Evolutionary conservation across 352 stramenopile genomes (phyloP), one percentile per base, ranked within the genome.

Genomic region (Phytophthora meadii): DNA sequence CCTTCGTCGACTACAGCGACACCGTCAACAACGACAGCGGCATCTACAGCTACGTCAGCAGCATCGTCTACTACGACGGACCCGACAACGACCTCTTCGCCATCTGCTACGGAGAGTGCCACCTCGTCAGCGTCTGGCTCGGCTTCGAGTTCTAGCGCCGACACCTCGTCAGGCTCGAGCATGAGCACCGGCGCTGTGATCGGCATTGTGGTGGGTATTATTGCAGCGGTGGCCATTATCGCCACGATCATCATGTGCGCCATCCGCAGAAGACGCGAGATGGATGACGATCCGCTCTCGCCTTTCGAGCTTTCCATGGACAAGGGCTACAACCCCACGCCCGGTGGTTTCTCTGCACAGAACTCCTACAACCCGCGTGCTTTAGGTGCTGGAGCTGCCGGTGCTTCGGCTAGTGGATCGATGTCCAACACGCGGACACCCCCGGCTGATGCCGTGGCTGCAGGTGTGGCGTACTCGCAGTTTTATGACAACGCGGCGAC

Each of bases 231-330:
- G 14, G 80, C 75, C 24, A 68, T 93, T 19, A 62, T 92, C 19
- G 77, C 78, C 17, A 68, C 83, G 42, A 65, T 91, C 36, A 74
- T 84, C 41, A 85, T 90, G 68, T 77, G 75, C 25, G 30, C 81
- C 25, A 81, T 88, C 15, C 85, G 81, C 63, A 75, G 72, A 51
- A 74, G 75, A 36, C 77, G 78, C 34, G 81, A 92, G 14, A 53
- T 68, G 5, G 81, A 93, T 30, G 85, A 93, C 54, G 85, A 93
- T 51, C 85, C 85, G 56, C 61, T 93, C 50, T 93, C 85, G 66
- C 85, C 85, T 2, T 93, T 93, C 51, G 83, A 93, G 70, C 75
- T 93, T 32, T 93, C 85, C 32, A 91, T 93, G 83, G 85, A 93
- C 74, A 93, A 93, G 80, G 80, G 79, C 34, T 91, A 89, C 72